A percentile compares a stretch with the other conserved stretches of the same genome.
Evolutionary conservation across 768 basidiomycete species (phyloP).

Genomic region (Cubamyces lactineus): DNA sequence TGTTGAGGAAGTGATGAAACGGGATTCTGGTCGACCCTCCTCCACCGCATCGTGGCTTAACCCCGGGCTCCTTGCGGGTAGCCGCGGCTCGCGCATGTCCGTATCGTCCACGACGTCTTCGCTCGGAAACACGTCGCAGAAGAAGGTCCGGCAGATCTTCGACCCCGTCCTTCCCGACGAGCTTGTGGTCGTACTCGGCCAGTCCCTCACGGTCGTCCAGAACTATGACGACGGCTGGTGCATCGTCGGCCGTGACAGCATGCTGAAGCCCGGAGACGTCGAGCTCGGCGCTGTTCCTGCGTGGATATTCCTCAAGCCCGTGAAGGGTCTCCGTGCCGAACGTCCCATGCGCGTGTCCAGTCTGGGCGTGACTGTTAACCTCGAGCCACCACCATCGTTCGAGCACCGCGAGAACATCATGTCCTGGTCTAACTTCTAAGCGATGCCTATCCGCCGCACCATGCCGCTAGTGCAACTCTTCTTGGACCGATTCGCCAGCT

Average conservation of each 20-base stretch:
- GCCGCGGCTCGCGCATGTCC: conserved; percentile 26
- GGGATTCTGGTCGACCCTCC: conserved; percentile 25
- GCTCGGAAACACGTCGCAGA: conserved; percentile 26
- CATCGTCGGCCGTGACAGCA: conserved; percentile 60
- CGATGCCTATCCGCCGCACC: neutral
- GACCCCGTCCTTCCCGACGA: conserved; percentile 76
- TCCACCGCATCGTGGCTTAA: conserved; percentile 27
- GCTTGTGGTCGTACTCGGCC: conserved; percentile 58
- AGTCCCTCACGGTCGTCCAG: conserved; percentile 63
- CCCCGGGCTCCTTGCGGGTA: conserved; percentile 12
- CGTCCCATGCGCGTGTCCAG: conserved; percentile 60
- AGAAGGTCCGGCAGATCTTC: conserved; percentile 66
- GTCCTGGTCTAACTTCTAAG: conserved; percentile 73
- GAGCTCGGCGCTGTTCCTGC: conserved; percentile 77
- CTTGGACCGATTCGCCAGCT: neutral
- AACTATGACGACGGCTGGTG: conserved; percentile 85
- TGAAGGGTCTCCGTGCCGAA: conserved; percentile 59
- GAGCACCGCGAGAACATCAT: conserved; percentile 53
- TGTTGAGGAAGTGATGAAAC: neutral
- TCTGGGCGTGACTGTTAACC: conserved; percentile 62
- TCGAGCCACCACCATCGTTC: conserved; percentile 41
- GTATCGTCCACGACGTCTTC: conserved; percentile 25
- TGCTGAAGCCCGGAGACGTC: conserved; percentile 42
- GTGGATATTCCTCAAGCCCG: conserved; percentile 74
- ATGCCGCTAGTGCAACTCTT: neutral